phyloP scores from a whole-genome alignment of 257 asterid species.

The Ballota nigra region DNA sequence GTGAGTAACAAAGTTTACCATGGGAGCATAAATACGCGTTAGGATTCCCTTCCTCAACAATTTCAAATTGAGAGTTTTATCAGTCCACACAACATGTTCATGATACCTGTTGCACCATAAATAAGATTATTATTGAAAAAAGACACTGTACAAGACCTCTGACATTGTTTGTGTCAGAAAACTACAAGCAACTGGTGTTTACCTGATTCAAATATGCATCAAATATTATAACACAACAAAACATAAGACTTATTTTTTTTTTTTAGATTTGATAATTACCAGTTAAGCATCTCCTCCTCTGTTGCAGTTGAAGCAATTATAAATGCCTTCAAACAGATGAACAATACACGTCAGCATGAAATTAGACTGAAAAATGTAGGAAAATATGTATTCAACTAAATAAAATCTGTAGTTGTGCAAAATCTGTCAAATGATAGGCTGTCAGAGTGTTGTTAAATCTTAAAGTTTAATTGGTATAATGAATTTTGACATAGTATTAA shows the following conservation, averaged over 20 bases:
- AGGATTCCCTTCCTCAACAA: conserved; percentile 89
- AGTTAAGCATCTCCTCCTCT: conserved; percentile 89
- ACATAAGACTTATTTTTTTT: background rate
- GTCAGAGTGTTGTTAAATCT: too few relatives aligned
- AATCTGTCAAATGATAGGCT: background rate
- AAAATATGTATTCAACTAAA: background rate
- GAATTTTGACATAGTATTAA: too few relatives aligned
- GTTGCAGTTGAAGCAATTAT: conserved; percentile 98
- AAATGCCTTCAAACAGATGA: conserved; percentile 67
- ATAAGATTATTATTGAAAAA: background rate
- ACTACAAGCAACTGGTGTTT: background rate
- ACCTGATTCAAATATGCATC: background rate
- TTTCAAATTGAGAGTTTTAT: conserved; percentile 67
- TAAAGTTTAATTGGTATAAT: too few relatives aligned
- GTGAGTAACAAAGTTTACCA: conserved; percentile 49
- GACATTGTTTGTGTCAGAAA: background rate
- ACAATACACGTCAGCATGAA: conserved; percentile 13
- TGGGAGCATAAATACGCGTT: conserved; percentile 92
- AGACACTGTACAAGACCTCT: background rate
- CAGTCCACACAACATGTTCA: conserved; percentile 95
- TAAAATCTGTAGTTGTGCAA: background rate
- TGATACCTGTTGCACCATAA: conserved; percentile 64
- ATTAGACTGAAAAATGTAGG: background rate
- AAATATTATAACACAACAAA: conserved; percentile 1
- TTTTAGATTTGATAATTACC: conserved; percentile 43